Conservation (phyloP, 2,329 filamentous ascomycete species). For the Aspergillus fructus region DNA sequence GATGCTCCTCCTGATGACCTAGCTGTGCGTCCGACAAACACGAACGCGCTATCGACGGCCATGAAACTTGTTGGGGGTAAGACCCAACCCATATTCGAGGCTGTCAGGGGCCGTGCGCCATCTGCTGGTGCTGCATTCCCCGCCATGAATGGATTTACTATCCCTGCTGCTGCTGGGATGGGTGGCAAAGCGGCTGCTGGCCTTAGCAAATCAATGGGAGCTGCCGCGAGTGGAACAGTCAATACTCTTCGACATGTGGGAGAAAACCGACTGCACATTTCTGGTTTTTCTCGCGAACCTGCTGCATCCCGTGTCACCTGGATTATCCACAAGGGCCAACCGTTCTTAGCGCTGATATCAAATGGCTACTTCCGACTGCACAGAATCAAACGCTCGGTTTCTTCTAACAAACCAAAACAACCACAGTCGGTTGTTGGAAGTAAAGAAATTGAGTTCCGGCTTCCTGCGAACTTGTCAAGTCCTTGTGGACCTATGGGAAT, state of each 20-base stretch:
- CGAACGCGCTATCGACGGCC: constrained; percentile 63
- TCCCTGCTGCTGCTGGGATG: constrained; percentile 47
- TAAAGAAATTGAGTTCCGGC: constrained; percentile 65
- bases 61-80: constrained; percentile 66
- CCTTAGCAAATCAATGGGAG: constrained; percentile 51
- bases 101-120: constrained; percentile 56
- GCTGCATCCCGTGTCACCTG: constrained; percentile 47
- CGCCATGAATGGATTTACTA: constrained; percentile 43
- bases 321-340: constrained; percentile 43
- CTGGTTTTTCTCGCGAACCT: constrained; percentile 39
- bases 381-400: constrained; percentile 41
- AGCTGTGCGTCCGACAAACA: constrained; percentile 41
- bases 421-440: constrained; percentile 54
- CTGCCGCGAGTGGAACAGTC: constrained; percentile 49
- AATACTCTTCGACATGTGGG: constrained; percentile 49
- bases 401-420: constrained; percentile 54
- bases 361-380: constrained; percentile 47
- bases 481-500: constrained; percentile 57
- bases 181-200: constrained; percentile 49
- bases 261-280: constrained; percentile 49
- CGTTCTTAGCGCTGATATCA: constrained; percentile 47
- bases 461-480: constrained; percentile 63
- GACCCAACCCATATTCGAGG: constrained; percentile 64
- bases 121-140: constrained; percentile 47
- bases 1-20: constrained; percentile 49